Conservation (phyloP, 352 stramenopile species). For the Phytopythium sindhum region DNA sequence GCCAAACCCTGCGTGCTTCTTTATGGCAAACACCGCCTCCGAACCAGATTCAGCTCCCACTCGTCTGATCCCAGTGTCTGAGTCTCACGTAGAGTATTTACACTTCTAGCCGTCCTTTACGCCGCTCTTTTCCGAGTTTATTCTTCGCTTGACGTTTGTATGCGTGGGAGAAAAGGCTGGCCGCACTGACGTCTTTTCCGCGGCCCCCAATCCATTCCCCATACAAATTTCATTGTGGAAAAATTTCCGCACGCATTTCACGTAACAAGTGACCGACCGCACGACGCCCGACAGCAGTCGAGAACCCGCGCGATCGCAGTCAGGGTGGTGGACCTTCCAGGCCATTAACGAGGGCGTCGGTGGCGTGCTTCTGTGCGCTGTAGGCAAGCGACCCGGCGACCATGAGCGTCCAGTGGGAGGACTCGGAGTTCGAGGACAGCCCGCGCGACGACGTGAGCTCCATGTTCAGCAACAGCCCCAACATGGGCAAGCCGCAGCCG, state of each 20-base stretch:
- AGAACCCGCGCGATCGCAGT: conserved; percentile 11
- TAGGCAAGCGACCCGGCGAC: too few relatives aligned
- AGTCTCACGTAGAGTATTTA: background rate
- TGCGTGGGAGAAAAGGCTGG: background rate
- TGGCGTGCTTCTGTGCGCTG: too few relatives aligned
- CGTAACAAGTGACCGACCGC: background rate
- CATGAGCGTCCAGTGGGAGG: conserved; percentile 51
- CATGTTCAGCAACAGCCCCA: conserved; percentile 78
- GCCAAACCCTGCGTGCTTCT: background rate
- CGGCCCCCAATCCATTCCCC: too few relatives aligned
- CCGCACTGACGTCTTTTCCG: conserved; percentile 5
- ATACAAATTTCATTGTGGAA: background rate
- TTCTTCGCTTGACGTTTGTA: background rate
- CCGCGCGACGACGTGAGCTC: conserved; percentile 59
- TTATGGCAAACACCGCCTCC: background rate
- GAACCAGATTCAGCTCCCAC: background rate
- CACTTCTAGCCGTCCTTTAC: background rate
- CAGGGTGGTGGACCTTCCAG: background rate
- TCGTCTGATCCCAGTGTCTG: background rate
- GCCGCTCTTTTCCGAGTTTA: background rate
- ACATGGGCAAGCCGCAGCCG: conserved; percentile 15
- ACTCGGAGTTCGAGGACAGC: conserved; percentile 76
- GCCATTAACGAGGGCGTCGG: too few relatives aligned
- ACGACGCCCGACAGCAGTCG: background rate
- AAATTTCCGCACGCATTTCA: too few relatives aligned